These are phyloP conservation scores for Platanus orientalis DNA, from an alignment of 164 flowering plant species.

Conservation along the genomic window DNA sequence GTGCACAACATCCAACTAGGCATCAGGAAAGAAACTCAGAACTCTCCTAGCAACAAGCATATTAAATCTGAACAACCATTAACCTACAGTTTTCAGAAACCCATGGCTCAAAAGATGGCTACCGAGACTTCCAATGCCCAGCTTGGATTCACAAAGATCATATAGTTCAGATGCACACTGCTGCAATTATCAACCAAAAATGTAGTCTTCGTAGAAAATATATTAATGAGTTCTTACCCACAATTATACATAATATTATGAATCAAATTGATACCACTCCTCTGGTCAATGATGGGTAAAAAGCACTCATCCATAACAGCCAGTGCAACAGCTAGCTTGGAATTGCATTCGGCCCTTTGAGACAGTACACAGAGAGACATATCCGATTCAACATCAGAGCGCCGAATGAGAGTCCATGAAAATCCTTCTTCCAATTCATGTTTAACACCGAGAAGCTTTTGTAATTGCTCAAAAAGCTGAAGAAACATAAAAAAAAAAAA, in stretches of 20 bases:
- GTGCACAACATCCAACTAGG: too few species aligned
- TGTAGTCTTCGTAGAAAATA: background rate
- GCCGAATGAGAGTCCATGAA: conserved; percentile 80
- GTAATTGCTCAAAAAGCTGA: conserved; percentile 66
- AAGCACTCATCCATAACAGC: conserved; percentile 95
- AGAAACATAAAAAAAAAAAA: conserved; percentile 11
- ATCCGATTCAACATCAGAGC: conserved; percentile 51
- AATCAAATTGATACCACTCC: conserved; percentile 75
- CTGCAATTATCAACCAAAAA: background rate
- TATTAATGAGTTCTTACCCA: conserved; percentile 52
- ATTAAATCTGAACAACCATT: too few species aligned
- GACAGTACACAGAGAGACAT: conserved; percentile 32
- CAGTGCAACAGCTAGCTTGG: conserved; percentile 86
- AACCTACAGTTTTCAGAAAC: too few species aligned
- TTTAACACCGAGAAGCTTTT: conserved; percentile 72
- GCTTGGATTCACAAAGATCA: too few species aligned
- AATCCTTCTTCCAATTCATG: conserved; percentile 84
- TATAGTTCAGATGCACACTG: background rate
- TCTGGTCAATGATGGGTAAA: conserved; percentile 78
- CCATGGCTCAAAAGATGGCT: too few species aligned
- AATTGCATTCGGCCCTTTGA: conserved; percentile 77
- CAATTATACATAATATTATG: conserved; percentile 76
- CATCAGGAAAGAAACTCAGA: too few species aligned
- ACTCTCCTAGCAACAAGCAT: too few species aligned
- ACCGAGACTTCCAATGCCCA: too few species aligned